Evolutionary conservation across 768 basidiomycete genomes (phyloP), one percentile per base, ranked within the genome.

Genomic region (Lentinula guzmanii): DNA sequence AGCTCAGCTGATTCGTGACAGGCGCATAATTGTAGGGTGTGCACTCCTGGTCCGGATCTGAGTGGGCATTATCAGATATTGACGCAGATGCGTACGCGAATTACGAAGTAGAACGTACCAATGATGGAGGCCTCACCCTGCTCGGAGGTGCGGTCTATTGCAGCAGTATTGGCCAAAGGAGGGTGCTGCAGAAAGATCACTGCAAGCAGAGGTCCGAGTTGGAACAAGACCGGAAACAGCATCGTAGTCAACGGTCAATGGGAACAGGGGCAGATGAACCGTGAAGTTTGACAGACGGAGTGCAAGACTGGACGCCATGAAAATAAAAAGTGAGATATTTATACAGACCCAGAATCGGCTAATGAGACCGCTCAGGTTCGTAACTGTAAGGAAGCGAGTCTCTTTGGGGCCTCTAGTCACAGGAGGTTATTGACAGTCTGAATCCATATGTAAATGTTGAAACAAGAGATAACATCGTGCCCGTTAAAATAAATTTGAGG

Each of bases 21-120:
- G 59, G 35, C 9, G 59, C 34, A 31, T 60, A 60, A 31, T 37
- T 18, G 51, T 60, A 60, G 3, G 59, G 59, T 41, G 59, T n/a
- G 39, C 59, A 60, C 28, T 60, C 59, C 48, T 52, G 59, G 6
- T 15, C n/a, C 5, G 59, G 59, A 52, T 60, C 59, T 60, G 37
- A 37, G 9, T 39, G 21, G n/a, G 13, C 9, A 9, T 10, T 13
- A 7, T 33, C 1, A n/a, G 33, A 35, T 0, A 37, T 41, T 34
- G 9, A 18, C 34, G 53, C 13, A 56, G n/a, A 16, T 13, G 6
- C 16, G 9, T 21, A 18, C 33, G 15, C 8, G 10, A 54, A 41
- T 16, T 0, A 34, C 16, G 9, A 3, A 16, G 16, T 7, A 11
- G 55, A 10, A 11, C 35, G 3, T 34, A 60, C 59, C 59, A 28